Evolutionary conservation across 768 basidiomycete genomes (phyloP), one percentile per base, ranked within the genome.

Genomic region (Leccinum variicolor): DNA sequence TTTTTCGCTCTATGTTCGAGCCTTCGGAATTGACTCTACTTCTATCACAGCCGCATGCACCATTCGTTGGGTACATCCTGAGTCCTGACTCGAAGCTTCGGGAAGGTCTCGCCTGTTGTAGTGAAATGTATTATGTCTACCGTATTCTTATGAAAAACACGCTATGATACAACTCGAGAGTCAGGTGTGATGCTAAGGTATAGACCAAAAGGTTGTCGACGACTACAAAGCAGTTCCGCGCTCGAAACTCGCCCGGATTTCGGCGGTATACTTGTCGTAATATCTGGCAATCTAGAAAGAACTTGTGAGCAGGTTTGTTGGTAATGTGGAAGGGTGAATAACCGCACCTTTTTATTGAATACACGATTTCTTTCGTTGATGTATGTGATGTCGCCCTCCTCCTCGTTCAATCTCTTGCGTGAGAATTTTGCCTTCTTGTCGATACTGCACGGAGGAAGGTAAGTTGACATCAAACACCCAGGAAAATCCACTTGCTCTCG

Each of bases 311-410:
- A 19, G 48, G 36, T 60, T 19, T 19, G 11, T 19, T 19, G 2
- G 11, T 21, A 19, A 26, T 23, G 8, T 17, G 3, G 23, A 48
- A 34, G 52, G 49, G 11, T 52, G 41, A 36, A 45, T 31, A 47
- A 29, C 31, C 73, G 17, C 26, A 87, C 91, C 88, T 96, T 97
- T 77, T 94, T 94, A 84, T 98, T 97, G 82, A 97, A 98, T 49
- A 97, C 94, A 61, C 93, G 84, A 74, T 98, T 95, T 74, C 90
- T 88, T 74, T 98, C 93, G 79, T 99, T 99, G 83, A 99, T 99
- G 71, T 98, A 99, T 6, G 94, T 98, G 73, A 99, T 91, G 64
- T 98, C 95, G 54, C 92, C 94, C 59, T 95, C 89, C 52, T 92
- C 91, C 66, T 98, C 94, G 77, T 96, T 94, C 71, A 78, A 83